These are phyloP conservation scores for Eurotiales sp. DNA, from an alignment of 2,329 filamentous ascomycete species.

Conservation along the genomic window DNA sequence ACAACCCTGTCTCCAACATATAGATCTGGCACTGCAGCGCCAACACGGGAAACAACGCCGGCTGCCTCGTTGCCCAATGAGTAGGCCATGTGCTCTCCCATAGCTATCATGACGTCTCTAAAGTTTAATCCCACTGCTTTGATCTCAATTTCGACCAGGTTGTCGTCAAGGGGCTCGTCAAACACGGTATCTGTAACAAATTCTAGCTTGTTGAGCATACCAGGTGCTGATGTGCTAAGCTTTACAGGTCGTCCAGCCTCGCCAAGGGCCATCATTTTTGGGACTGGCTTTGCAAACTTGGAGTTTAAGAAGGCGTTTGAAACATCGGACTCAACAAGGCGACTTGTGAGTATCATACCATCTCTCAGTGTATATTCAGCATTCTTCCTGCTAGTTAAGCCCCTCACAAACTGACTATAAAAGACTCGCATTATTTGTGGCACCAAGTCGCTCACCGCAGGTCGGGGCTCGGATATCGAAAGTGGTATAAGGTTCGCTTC, in stretches of 20 bases:
- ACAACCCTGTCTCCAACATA: slow-evolving; percentile 18
- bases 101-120: slow-evolving; percentile 22
- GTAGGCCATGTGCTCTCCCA: slow-evolving; percentile 21
- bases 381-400: slow-evolving; percentile 16
- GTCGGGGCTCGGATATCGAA: slow-evolving; percentile 18
- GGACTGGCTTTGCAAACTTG: slow-evolving; percentile 15
- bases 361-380: slow-evolving; percentile 21
- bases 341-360: slow-evolving; percentile 19
- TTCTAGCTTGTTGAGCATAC: slow-evolving; percentile 20
- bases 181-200: slow-evolving; percentile 19
- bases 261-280: slow-evolving; percentile 17
- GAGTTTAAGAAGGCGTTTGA: slow-evolving; percentile 20
- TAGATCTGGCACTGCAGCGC: slow-evolving; percentile 11
- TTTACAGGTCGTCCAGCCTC: slow-evolving; percentile 18
- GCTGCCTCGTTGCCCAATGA: slow-evolving; percentile 25
- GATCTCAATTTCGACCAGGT: slow-evolving; percentile 25
- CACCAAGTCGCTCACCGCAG: background rate
- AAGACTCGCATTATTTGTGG: slow-evolving; percentile 17
- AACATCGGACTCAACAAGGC: slow-evolving; percentile 19
- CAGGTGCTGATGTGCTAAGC: slow-evolving; percentile 18
- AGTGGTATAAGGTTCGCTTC: slow-evolving; percentile 23
- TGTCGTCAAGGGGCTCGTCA: slow-evolving; percentile 18
- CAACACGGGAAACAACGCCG: slow-evolving; percentile 22
- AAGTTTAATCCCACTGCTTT: slow-evolving; percentile 29
- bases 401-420: slow-evolving; percentile 19